A percentile compares a stretch with the other conserved stretches of the same genome.
These are phyloP conservation scores for Sclerospora graminicola DNA, from an alignment of 352 stramenopile genomes.

Conservation along the genomic window DNA sequence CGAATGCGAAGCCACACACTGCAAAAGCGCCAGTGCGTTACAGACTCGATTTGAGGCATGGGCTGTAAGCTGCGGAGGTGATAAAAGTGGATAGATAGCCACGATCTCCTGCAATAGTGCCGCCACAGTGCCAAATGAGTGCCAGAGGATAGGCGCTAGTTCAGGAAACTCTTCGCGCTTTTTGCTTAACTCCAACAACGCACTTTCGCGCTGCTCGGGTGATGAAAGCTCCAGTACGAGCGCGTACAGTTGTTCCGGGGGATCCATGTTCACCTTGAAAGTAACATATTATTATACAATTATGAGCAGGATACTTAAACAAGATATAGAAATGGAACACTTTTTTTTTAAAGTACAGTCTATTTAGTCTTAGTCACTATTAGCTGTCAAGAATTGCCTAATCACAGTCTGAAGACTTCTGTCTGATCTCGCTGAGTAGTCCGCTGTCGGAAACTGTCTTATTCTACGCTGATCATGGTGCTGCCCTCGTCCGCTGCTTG, in stretches of 20 bases:
- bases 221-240: slow-evolving; percentile 92
- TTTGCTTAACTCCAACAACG: slow-evolving; percentile 97
- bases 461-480: too few species aligned
- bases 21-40: slow-evolving; percentile 96
- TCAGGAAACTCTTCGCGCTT: slow-evolving; percentile 96
- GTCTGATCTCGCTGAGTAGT: too few species aligned
- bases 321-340: too few species aligned
- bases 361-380: too few species aligned
- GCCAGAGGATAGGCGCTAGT: slow-evolving; percentile 96
- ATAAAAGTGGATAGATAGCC: slow-evolving; percentile 96
- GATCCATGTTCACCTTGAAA: slow-evolving; percentile 24
- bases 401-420: too few species aligned
- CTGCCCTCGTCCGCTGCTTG: too few species aligned
- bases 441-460: too few species aligned
- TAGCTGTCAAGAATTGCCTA: too few species aligned
- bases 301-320: too few species aligned
- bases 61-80: slow-evolving; percentile 93
- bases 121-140: slow-evolving; percentile 95
- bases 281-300: too few species aligned
- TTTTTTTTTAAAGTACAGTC: too few species aligned
- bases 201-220: slow-evolving; percentile 91
- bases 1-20: slow-evolving; percentile 96
- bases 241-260: slow-evolving; percentile 72
- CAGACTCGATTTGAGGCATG: slow-evolving; percentile 97
- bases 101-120: slow-evolving; percentile 98